phyloP scores from a whole-genome alignment of 305 asterid species.

The Fraxinus albicans region DNA sequence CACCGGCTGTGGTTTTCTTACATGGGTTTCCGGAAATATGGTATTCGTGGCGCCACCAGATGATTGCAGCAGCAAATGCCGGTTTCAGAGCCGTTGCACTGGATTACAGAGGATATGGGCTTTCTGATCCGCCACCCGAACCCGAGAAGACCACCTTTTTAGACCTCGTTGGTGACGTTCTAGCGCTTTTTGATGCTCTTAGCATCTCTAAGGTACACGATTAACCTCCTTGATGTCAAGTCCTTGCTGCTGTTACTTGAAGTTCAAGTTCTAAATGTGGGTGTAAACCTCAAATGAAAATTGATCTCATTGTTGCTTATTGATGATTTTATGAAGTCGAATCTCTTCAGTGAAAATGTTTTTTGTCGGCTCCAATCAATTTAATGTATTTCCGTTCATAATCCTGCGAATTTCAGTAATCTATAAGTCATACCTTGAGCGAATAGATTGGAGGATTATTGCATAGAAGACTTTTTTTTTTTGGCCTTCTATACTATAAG shows the following conservation, averaged over 20 bases:
- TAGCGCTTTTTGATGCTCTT: too few species aligned
- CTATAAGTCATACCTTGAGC: background rate
- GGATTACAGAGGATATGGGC: constrained; percentile 62
- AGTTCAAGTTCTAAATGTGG: background rate
- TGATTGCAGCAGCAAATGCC: constrained; percentile 58
- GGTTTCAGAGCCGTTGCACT: constrained; percentile 67
- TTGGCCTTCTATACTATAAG: background rate
- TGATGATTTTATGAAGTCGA: too few species aligned
- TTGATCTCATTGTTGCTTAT: too few species aligned
- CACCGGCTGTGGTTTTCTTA: constrained; percentile 56
- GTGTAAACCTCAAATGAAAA: background rate
- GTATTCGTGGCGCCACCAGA: constrained; percentile 83
- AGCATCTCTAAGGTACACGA: constrained; percentile 41
- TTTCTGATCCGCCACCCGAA: too few species aligned
- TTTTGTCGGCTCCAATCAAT: too few species aligned
- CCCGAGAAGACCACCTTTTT: too few species aligned
- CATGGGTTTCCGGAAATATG: constrained; percentile 88
- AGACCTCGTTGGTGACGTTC: too few species aligned
- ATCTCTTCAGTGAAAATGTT: too few species aligned
- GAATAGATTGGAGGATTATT: background rate
- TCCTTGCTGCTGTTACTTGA: background rate
- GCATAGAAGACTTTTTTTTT: background rate
- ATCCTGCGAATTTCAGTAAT: background rate
- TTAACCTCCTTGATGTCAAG: background rate
- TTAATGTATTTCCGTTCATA: background rate